Evolutionary conservation across 2,329 filamentous ascomycete genomes (phyloP).

Genomic region (Lojkania enalia): DNA sequence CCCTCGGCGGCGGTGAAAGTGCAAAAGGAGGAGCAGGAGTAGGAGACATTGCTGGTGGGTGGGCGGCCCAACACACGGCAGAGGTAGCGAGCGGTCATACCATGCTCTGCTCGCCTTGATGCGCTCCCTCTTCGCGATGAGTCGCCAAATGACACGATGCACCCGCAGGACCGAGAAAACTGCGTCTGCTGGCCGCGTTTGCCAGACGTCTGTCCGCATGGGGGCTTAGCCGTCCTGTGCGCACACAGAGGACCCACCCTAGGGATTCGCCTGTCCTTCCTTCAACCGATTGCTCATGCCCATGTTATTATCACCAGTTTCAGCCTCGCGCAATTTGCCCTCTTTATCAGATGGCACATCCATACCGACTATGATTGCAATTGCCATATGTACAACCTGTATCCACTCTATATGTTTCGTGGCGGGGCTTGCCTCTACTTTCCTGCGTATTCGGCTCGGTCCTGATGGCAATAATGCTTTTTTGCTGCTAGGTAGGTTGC

Average conservation of each 20-base stretch:
- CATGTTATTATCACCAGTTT: constrained; percentile 15
- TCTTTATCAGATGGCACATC: constrained; percentile 4
- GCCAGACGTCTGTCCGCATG: background rate
- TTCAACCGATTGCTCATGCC: constrained; percentile 4
- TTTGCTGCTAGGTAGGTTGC: constrained; percentile 9
- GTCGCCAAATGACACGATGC: constrained; percentile 22
- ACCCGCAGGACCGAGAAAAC: constrained; percentile 4
- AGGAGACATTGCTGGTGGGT: too few species aligned
- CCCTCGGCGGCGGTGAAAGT: too few species aligned
- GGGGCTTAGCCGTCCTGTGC: too few species aligned
- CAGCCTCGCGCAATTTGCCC: constrained; percentile 21
- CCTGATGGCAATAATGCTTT: constrained; percentile 8
- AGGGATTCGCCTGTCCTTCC: constrained; percentile 10
- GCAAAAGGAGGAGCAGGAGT: too few species aligned
- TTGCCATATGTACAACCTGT: too few species aligned
- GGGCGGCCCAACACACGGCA: too few species aligned
- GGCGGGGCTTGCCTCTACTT: background rate
- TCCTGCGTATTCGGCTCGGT: background rate
- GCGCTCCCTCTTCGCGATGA: constrained; percentile 8
- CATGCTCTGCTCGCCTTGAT: background rate
- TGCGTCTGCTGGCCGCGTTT: constrained; percentile 2
- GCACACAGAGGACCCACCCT: background rate
- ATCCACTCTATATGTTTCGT: too few species aligned
- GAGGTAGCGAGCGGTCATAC: background rate
- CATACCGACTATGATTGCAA: too few species aligned